A percentile compares a stretch with the other conserved stretches of the same genome.
phyloP scores from a whole-genome alignment of 495 filamentous ascomycete genomes.

The Schizothecium vesticola region DNA sequence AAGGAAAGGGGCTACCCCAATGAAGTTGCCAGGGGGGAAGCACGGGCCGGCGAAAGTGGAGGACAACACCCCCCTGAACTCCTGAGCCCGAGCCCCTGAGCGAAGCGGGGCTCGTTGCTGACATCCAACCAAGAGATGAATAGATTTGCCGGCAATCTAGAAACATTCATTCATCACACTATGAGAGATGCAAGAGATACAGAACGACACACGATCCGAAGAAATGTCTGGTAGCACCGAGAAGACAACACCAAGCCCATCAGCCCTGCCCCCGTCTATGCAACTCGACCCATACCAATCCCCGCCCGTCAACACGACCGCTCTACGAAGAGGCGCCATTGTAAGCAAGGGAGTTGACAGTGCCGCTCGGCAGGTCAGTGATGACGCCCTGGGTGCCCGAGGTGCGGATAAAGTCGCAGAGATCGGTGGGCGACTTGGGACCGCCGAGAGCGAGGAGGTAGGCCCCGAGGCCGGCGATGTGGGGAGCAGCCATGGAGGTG shows the following conservation, averaged over 20 bases:
- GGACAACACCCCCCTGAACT: neutral
- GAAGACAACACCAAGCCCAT: neutral
- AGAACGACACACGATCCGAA: neutral
- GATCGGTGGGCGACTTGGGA: slow-evolving; percentile 38
- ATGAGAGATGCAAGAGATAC: neutral
- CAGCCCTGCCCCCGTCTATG: neutral
- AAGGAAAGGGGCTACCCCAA: neutral
- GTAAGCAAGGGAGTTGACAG: slow-evolving; percentile 44
- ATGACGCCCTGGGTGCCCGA: slow-evolving; percentile 34
- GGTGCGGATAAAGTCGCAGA: slow-evolving; percentile 36
- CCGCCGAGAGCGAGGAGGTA: slow-evolving; percentile 49
- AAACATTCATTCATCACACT: neutral
- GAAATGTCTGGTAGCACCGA: neutral
- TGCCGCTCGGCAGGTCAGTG: slow-evolving; percentile 34
- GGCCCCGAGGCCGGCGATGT: slow-evolving; percentile 55
- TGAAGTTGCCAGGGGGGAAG: neutral
- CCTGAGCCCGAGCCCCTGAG: neutral
- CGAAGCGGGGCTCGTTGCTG: neutral
- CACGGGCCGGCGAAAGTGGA: neutral
- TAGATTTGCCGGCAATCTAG: neutral
- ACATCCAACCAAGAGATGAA: neutral
- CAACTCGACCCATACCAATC: neutral
- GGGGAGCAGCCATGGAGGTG: slow-evolving; percentile 61
- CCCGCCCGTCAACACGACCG: neutral
- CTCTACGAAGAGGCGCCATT: slow-evolving; percentile 28